Evolutionary conservation across 2,329 filamentous ascomycete species (phyloP).

Genomic region (Penicillium oxalicum): DNA sequence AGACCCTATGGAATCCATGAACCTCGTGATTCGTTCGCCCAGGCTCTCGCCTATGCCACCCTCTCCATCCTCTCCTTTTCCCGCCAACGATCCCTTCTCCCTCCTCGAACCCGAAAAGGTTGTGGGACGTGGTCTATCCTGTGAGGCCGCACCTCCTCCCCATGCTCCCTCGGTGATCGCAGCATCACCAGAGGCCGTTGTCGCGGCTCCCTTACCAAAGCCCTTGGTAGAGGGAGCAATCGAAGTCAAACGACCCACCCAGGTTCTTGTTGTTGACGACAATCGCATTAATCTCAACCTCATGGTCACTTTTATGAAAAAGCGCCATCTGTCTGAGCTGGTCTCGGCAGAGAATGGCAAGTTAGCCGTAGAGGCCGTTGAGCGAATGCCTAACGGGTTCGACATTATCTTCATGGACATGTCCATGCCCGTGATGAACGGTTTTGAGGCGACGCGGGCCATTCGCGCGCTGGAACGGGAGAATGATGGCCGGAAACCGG

Average conservation of each 20-base stretch:
- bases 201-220: constrained; percentile 8
- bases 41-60: background rate
- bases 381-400: constrained; percentile 29
- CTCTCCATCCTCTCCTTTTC: constrained; percentile 2
- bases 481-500: constrained; percentile 24
- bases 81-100: background rate
- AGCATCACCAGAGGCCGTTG: constrained; percentile 6
- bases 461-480: constrained; percentile 41
- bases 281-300: constrained; percentile 43
- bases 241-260: constrained; percentile 12
- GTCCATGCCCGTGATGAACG: constrained; percentile 46
- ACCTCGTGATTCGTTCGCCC: constrained; percentile 9
- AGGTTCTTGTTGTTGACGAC: constrained; percentile 42
- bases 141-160: background rate
- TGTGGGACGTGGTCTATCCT: background rate
- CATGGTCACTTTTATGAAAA: constrained; percentile 41
- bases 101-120: background rate
- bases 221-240: constrained; percentile 11
- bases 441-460: constrained; percentile 43
- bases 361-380: constrained; percentile 38
- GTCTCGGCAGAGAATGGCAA: constrained; percentile 41
- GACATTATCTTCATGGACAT: constrained; percentile 47
- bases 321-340: constrained; percentile 30
- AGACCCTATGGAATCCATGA: constrained; percentile 14
- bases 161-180: constrained; percentile 7